Evolutionary conservation across 192 early-diverging fungal species (phyloP).

Genomic region (Coemansia sp.): DNA sequence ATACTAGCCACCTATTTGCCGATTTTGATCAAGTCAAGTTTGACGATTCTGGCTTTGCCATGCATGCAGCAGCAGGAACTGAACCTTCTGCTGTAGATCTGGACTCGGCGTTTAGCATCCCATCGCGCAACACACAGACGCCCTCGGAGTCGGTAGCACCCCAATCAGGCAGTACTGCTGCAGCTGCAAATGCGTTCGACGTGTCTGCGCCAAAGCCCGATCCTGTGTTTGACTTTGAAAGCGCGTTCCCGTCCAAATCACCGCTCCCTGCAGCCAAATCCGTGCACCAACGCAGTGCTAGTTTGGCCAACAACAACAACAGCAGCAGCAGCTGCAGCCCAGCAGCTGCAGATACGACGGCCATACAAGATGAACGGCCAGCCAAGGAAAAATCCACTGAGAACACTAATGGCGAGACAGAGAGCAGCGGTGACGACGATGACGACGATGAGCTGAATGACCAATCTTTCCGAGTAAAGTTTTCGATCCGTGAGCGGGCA

Average conservation of each 20-base stretch:
- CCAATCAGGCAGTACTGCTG: not conserved
- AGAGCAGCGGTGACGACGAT: constrained; percentile 1
- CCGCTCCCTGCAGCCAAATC: not conserved
- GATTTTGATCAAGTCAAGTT: not conserved
- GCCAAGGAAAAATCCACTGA: not conserved
- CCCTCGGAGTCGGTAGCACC: no score
- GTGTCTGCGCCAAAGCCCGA: not conserved
- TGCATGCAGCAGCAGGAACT: not conserved
- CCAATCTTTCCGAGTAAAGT: constrained; percentile 40
- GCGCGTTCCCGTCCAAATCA: constrained; percentile 7
- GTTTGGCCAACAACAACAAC: constrained; percentile 2
- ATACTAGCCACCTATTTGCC: not conserved
- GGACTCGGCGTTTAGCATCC: constrained; percentile 38
- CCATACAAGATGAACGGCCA: not conserved
- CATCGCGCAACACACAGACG: no score
- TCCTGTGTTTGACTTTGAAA: constrained; percentile 9
- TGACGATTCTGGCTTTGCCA: constrained; percentile 5
- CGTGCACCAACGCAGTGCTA: constrained; percentile 29
- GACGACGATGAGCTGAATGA: constrained; percentile 8
- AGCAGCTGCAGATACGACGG: no score
- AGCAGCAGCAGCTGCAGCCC: constrained; percentile 1
- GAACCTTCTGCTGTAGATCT: constrained; percentile 11
- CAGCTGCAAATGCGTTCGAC: not conserved
- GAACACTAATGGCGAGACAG: constrained; percentile 1
- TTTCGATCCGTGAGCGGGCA: constrained; percentile 42